These are phyloP conservation scores for Aegilops tauschii DNA, from an alignment of 176 grass and related monocot genomes.

Conservation along the genomic window DNA sequence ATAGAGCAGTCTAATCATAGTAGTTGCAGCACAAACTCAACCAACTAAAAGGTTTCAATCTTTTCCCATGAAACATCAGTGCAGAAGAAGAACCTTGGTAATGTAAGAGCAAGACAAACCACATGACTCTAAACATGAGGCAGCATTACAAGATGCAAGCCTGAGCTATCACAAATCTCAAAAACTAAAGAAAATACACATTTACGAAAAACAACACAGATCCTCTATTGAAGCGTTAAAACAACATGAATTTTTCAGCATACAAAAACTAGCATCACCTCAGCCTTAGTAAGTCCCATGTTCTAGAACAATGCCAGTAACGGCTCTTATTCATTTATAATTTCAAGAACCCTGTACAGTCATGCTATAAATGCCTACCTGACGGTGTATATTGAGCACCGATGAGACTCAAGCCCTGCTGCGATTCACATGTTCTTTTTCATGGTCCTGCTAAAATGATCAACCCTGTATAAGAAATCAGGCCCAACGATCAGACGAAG, in stretches of 20 bases:
- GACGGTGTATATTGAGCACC: neutral
- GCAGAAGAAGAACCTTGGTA: neutral
- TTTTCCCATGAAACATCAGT: constrained; percentile 1
- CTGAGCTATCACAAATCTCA: constrained; percentile 11
- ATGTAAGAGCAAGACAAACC: neutral
- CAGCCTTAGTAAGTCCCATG: neutral
- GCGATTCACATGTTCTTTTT: neutral
- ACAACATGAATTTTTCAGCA: neutral
- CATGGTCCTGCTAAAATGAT: neutral
- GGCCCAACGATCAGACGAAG: neutral
- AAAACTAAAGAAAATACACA: no score
- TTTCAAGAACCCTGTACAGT: neutral
- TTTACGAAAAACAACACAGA: neutral
- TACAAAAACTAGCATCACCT: neutral
- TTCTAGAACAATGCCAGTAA: neutral
- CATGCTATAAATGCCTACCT: neutral
- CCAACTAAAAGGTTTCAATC: neutral
- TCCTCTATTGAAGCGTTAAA: neutral
- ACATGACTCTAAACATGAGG: neutral
- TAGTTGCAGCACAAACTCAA: neutral
- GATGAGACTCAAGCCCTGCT: neutral
- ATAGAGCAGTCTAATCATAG: neutral
- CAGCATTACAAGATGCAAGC: neutral
- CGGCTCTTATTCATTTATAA: neutral
- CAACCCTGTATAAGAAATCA: neutral